Conservation (phyloP, 2,329 filamentous ascomycete genomes). For the Venturia asperata region DNA sequence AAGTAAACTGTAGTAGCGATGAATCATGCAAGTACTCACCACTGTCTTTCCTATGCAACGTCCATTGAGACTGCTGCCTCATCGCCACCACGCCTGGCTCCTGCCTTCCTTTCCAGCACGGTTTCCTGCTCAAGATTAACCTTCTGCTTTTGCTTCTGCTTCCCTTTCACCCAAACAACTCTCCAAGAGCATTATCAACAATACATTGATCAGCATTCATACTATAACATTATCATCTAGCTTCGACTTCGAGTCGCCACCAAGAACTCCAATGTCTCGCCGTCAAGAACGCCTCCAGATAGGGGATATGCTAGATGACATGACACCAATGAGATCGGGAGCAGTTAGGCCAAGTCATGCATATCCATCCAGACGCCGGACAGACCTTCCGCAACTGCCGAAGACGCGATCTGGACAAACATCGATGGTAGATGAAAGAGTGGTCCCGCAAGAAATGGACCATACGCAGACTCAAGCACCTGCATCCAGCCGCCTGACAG, state of each 20-base stretch:
- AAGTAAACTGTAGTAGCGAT: slow-evolving; percentile 1
- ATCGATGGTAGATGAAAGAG: too few relatives aligned
- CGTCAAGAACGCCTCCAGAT: too few relatives aligned
- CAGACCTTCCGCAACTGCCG: not conserved
- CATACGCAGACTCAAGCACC: too few relatives aligned
- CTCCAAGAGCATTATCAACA: not conserved
- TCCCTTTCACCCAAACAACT: not conserved
- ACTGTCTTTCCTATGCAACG: not conserved
- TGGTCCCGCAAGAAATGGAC: too few relatives aligned
- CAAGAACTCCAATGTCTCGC: too few relatives aligned
- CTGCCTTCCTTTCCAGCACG: not conserved
- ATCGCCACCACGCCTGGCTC: not conserved
- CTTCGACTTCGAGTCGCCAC: too few relatives aligned
- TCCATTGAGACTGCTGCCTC: not conserved
- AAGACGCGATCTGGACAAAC: not conserved
- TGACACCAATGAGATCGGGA: slow-evolving; percentile 87
- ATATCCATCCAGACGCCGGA: too few relatives aligned
- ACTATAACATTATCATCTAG: not conserved
- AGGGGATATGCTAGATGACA: slow-evolving; percentile 64
- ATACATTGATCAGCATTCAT: not conserved
- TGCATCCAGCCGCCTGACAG: too few relatives aligned
- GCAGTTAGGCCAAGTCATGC: slow-evolving; percentile 54
- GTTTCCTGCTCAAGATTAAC: not conserved
- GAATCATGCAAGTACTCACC: not conserved
- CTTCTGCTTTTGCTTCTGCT: not conserved